phyloP scores from a whole-genome alignment of 2,329 filamentous ascomycete genomes.

The Botryotinia globosa region DNA sequence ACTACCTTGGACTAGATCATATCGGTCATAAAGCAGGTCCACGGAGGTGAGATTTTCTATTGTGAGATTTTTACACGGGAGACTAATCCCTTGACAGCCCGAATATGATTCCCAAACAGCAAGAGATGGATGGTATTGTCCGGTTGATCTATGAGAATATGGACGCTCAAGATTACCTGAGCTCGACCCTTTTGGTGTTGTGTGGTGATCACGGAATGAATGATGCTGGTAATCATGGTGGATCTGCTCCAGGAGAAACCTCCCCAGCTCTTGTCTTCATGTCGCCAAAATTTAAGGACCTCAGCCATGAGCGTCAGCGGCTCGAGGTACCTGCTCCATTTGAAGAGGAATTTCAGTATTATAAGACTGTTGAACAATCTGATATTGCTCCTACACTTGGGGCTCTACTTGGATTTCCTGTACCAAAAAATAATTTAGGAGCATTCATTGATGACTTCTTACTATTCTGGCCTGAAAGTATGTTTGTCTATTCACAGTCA shows the following conservation, averaged over 20 bases:
- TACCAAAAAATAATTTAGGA: constrained; percentile 86
- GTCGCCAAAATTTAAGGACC: constrained; percentile 77
- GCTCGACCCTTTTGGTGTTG: constrained; percentile 77
- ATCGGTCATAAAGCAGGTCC: constrained; percentile 97
- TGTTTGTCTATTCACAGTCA: constrained; percentile 26
- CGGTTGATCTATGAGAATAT: constrained; percentile 73
- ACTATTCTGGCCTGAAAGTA: constrained; percentile 69
- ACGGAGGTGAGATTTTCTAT: constrained; percentile 54
- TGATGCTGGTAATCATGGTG: constrained; percentile 93
- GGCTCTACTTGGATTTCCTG: constrained; percentile 79
- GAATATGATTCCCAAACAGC: constrained; percentile 90
- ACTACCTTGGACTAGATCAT: constrained; percentile 94
- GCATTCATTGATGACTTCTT: constrained; percentile 79
- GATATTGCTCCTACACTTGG: constrained; percentile 89
- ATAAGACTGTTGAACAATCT: constrained; percentile 83
- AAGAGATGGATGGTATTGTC: constrained; percentile 88
- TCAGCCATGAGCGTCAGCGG: constrained; percentile 53
- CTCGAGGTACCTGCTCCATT: constrained; percentile 54
- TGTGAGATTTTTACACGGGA: not conserved
- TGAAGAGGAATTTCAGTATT: constrained; percentile 75
- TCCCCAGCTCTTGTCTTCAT: constrained; percentile 90
- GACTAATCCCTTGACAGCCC: constrained; percentile 51
- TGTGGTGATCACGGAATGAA: constrained; percentile 99
- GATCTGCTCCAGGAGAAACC: constrained; percentile 89
- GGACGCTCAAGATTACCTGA: constrained; percentile 64